Percentiles rank a stretch among this genome's conserved stretches.
Conservation (phyloP, 2,329 filamentous ascomycete genomes). For the Apiospora aurea region DNA sequence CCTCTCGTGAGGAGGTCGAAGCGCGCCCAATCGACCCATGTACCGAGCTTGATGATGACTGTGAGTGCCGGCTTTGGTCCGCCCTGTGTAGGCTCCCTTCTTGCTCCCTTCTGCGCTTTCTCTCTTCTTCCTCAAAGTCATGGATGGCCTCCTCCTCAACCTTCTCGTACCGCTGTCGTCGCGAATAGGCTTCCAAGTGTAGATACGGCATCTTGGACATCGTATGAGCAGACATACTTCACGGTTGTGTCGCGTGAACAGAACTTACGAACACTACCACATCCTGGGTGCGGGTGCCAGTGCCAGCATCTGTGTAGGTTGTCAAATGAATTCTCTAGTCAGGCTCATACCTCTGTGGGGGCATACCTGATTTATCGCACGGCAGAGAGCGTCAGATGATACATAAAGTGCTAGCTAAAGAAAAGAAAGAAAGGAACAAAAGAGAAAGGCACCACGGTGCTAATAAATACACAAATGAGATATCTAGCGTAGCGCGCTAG, state of each 20-base stretch:
- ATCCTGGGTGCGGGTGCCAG: conserved; percentile 22
- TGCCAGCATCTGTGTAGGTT: neutral
- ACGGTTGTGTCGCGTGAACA: neutral
- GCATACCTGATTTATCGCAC: too few relatives aligned
- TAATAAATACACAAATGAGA: too few relatives aligned
- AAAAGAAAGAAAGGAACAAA: too few relatives aligned
- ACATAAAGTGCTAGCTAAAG: too few relatives aligned
- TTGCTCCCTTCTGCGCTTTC: conserved; percentile 23
- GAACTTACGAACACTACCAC: conserved; percentile 37
- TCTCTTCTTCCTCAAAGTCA: neutral
- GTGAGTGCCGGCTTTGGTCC: too few relatives aligned
- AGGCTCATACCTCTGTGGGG: neutral
- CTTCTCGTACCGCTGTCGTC: conserved; percentile 37
- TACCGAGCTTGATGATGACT: too few relatives aligned
- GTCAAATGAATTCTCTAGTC: neutral
- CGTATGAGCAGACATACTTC: neutral
- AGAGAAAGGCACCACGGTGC: too few relatives aligned
- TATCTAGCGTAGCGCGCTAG: too few relatives aligned
- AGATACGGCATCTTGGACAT: conserved; percentile 47
- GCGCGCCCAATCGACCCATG: neutral
- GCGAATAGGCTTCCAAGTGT: conserved; percentile 50
- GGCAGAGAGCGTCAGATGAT: too few relatives aligned
- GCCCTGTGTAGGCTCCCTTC: neutral
- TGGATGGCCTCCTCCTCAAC: conserved; percentile 34
- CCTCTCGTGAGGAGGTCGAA: neutral